Evolutionary conservation across 2,329 filamentous ascomycete genomes (phyloP).

Genomic region (Alternaria sp.): DNA sequence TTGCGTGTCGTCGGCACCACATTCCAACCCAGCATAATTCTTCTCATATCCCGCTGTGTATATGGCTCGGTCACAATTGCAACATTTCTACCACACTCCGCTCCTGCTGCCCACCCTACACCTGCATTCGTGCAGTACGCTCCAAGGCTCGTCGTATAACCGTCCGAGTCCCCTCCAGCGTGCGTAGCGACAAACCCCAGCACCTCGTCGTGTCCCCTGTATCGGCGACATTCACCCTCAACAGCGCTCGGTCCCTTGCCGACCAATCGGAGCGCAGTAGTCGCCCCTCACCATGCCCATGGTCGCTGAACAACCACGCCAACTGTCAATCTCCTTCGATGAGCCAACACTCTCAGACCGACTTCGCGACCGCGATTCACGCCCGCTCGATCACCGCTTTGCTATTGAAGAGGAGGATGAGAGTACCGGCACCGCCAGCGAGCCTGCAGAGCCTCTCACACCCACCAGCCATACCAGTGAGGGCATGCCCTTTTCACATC

Average conservation of each 20-base stretch:
- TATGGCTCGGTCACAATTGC: slow-evolving; percentile 46
- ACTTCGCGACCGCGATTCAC: slow-evolving; percentile 40
- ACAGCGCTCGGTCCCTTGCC: slow-evolving; percentile 4
- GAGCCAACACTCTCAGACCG: slow-evolving; percentile 33
- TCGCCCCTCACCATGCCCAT: slow-evolving; percentile 35
- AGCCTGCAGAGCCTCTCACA: slow-evolving; percentile 52
- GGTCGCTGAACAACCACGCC: slow-evolving; percentile 27
- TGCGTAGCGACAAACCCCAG: slow-evolving; percentile 36
- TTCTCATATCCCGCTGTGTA: slow-evolving; percentile 30
- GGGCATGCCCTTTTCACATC: slow-evolving; percentile 36
- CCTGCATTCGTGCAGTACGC: slow-evolving; percentile 30
- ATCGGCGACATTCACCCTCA: slow-evolving; percentile 14
- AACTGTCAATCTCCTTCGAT: slow-evolving; percentile 33
- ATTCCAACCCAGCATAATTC: slow-evolving; percentile 4
- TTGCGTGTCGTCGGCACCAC: slow-evolving; percentile 7
- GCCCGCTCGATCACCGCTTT: slow-evolving; percentile 36
- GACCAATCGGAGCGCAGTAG: slow-evolving; percentile 23
- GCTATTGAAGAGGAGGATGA: slow-evolving; percentile 53
- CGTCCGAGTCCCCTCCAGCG: slow-evolving; percentile 49
- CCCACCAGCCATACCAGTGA: slow-evolving; percentile 50
- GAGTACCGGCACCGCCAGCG: slow-evolving; percentile 51
- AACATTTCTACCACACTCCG: slow-evolving; percentile 26
- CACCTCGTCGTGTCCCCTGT: slow-evolving; percentile 18
- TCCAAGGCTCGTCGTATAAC: slow-evolving; percentile 42
- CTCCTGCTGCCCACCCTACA: slow-evolving; percentile 33